phyloP scores from a whole-genome alignment of 495 filamentous ascomycete species.

The Cladorrhinum samala region DNA sequence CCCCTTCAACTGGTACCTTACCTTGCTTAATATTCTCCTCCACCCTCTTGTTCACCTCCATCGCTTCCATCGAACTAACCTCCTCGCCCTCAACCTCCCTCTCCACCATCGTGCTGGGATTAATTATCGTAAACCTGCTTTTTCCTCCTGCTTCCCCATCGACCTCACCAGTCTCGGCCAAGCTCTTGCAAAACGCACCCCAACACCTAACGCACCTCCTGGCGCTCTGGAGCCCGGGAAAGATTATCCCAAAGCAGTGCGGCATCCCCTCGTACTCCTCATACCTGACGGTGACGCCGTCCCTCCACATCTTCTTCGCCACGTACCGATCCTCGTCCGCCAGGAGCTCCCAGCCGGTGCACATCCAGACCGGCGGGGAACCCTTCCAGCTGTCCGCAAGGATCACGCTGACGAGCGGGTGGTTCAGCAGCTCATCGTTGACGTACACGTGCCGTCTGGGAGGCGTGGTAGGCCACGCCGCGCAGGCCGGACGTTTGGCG shows the following conservation, averaged over 20 bases:
- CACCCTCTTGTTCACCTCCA: constrained; percentile 50
- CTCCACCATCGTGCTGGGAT: constrained; percentile 51
- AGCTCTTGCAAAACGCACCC: constrained; percentile 49
- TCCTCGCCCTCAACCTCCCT: constrained; percentile 45
- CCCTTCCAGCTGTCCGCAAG: constrained; percentile 61
- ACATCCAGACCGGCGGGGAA: constrained; percentile 64
- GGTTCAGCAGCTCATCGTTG: constrained; percentile 53
- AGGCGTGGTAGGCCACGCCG: constrained; percentile 66
- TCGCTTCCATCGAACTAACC: constrained; percentile 44
- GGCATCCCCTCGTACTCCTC: constrained; percentile 86
- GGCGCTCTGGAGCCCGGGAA: constrained; percentile 45
- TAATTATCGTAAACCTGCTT: constrained; percentile 47
- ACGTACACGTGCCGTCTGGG: constrained; percentile 65
- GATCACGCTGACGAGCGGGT: constrained; percentile 72
- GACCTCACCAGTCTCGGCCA: constrained; percentile 30
- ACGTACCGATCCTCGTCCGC: constrained; percentile 63
- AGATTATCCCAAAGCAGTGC: constrained; percentile 69
- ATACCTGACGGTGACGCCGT: constrained; percentile 59
- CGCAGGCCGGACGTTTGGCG: constrained; percentile 46
- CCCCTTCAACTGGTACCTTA: constrained; percentile 31
- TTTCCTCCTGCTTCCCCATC: constrained; percentile 18
- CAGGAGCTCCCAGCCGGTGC: constrained; percentile 73
- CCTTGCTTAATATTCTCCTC: constrained; percentile 40
- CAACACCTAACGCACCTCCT: constrained; percentile 50
- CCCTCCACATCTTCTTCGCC: constrained; percentile 51